Base-by-base conservation (phyloP, 139 green algal genomes). In the Chlorella sp. region DNA sequence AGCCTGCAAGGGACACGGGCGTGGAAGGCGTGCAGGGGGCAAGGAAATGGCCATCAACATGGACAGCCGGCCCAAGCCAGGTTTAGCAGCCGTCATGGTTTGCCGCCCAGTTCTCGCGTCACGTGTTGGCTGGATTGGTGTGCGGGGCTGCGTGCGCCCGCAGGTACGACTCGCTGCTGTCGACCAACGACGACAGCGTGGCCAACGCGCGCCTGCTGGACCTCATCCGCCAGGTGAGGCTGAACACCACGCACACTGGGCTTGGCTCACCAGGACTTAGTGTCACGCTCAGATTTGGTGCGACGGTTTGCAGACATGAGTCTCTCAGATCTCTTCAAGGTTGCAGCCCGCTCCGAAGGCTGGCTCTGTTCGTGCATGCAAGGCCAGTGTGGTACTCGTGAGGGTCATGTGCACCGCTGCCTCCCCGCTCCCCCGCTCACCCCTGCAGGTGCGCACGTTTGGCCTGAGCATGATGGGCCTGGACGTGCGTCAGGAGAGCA, bases 151-250 rank as follows among this genome's bases (percentile, higher is more conserved):
- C 24, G 4, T 64, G 55, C 14, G 14, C 55, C 55, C 24, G 10
- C 55, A 64, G 55, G 55, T 64, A 64, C 55, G 55, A 64, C 14
- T 64, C 55, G 55, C 55, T 64, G 20, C 55, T 31, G 14, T 10
- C 4, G 14, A 64, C 55, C 4, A 20, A 20, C 4, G 55, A 64
- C 27, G 55, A 64, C 14, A 30, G 24, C 55, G 85, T 97, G n/a
- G 94, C 94, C 2, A 92, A 98, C 66, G 86, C 86, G 23, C 80
- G 80, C 3, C 85, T 98, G 73, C 86, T 97, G 73, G 94, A 98
- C 82, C 72, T 95, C 55, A 81, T 98, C 62, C 87, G 93, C 55
- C 90, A 92, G 76, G 80, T 73, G 35, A 3, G 5, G n/a, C n/a
- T n/a, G n/a, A n/a, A n/a, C n/a, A n/a, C n/a, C n/a, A n/a, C n/a